Conservation (phyloP, 2,329 filamentous ascomycete species). For the Teratosphaeria pseudoeucalypti region DNA sequence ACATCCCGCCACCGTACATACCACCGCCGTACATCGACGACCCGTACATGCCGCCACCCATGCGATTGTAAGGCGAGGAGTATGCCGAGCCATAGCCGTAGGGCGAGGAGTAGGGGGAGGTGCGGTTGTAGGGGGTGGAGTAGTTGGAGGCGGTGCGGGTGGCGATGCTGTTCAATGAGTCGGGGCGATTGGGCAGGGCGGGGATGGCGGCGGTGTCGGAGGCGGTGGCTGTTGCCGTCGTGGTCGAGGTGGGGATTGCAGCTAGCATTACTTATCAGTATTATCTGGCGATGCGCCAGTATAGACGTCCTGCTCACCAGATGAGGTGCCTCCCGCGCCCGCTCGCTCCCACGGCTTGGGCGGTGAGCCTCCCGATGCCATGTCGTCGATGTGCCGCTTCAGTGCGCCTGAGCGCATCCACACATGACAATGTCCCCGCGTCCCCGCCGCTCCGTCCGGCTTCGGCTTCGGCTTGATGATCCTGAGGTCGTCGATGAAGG, state of each 20-base stretch:
- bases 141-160: slow-evolving; percentile 84
- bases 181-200: slow-evolving; percentile 69
- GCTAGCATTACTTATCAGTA: slow-evolving; percentile 18
- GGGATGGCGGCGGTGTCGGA: slow-evolving; percentile 45
- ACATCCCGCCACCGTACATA: slow-evolving; percentile 29
- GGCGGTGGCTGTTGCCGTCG: slow-evolving; percentile 17
- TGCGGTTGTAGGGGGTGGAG: slow-evolving; percentile 37
- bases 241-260: slow-evolving; percentile 1
- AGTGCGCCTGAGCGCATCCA: background rate
- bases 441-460: background rate
- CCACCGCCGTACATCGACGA: slow-evolving; percentile 26
- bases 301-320: slow-evolving; percentile 12
- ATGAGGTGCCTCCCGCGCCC: slow-evolving; percentile 42
- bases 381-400: background rate
- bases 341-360: slow-evolving; percentile 95
- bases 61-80: slow-evolving; percentile 45
- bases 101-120: slow-evolving; percentile 39
- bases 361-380: slow-evolving; percentile 35
- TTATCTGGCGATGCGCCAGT: slow-evolving; percentile 12
- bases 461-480: background rate
- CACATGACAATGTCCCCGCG: background rate
- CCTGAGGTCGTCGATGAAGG: background rate
- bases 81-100: slow-evolving; percentile 46
- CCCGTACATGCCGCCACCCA: slow-evolving; percentile 34
- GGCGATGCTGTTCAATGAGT: slow-evolving; percentile 65